A percentile compares a stretch with the other conserved stretches of the same genome.
phyloP scores from a whole-genome alignment of 352 stramenopile genomes.

The Pythium aquatile region DNA sequence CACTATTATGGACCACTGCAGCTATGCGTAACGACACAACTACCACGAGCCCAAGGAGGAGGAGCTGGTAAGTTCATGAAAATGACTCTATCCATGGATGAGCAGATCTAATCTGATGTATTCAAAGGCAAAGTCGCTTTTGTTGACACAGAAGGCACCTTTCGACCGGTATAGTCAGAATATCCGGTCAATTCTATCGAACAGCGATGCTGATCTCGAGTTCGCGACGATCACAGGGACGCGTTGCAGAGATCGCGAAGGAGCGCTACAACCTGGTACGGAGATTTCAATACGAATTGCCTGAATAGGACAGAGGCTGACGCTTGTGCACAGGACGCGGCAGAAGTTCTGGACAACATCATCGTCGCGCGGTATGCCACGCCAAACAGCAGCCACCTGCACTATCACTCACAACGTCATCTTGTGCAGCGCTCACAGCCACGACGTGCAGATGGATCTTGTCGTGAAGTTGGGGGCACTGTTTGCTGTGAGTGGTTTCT shows the following conservation, averaged over 20 bases:
- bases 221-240: slow-evolving; percentile 37
- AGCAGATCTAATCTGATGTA: not conserved
- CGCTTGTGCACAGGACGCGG: slow-evolving; percentile 47
- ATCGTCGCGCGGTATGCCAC: slow-evolving; percentile 75
- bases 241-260: slow-evolving; percentile 82
- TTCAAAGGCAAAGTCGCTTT: slow-evolving; percentile 77
- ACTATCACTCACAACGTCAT: not conserved
- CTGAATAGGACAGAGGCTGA: slow-evolving; percentile 4
- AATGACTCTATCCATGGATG: not conserved
- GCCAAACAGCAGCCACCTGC: not conserved
- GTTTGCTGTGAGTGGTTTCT: slow-evolving; percentile 51
- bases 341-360: slow-evolving; percentile 94
- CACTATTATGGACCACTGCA: slow-evolving; percentile 15
- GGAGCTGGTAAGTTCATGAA: slow-evolving; percentile 53
- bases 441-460: slow-evolving; percentile 89
- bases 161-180: slow-evolving; percentile 63
- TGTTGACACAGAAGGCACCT: slow-evolving; percentile 93
- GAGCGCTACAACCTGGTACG: slow-evolving; percentile 71
- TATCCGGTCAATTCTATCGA: not conserved
- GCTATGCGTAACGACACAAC: slow-evolving; percentile 81
- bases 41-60: slow-evolving; percentile 79
- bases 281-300: not conserved
- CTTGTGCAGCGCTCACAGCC: slow-evolving; percentile 67
- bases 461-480: slow-evolving; percentile 68
- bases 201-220: not conserved